Base-by-base conservation (phyloP, 306 rosid genomes). In the Cucurbita maxima region DNA sequence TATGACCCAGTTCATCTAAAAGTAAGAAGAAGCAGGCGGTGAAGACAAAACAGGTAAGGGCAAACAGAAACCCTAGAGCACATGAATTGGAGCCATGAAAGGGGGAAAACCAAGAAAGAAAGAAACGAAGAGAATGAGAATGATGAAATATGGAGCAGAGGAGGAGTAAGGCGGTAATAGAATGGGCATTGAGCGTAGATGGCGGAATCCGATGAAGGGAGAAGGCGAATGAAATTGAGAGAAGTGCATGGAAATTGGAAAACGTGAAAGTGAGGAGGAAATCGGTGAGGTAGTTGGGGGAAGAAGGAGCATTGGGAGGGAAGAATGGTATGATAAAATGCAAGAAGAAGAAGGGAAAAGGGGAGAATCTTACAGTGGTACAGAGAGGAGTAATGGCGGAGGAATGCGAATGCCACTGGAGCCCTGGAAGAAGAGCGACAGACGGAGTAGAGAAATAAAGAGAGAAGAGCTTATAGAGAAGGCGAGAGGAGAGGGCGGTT, bases 401-500 rank as follows among this genome's bases (percentile, higher is more conserved):
- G 54, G 72, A 66, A 66, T 66, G 71, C 30, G 8, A 0, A 45
- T 1, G 7, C n/a, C 72, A 37, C 53, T 10, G 36, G 36, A 66
- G 53, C 51, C 22, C 71, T 62, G 70, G 70, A 62, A 18, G 71
- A 41, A 10, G 34, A 63, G 71, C 71, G 71, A 41, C 72, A 47
- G 43, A 45, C 73, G 20, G 19, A 68, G 37, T 68, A 62, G 4
- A 60, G 45, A 20, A 56, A 5, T 0, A 8, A 16, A 59, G 9
- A 66, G 54, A 66, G 37, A 43, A 43, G 38, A 41, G 54, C 71
- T 16, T 41, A 30, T 30, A 43, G 37, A 44, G 48, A 62, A n/a
- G 47, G 12, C 70, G 70, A 62, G 70, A 16, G 22, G 70, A 62
- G 43, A 68, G 57, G 57, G 73, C 73, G 73, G 73, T 45, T 45